Evolutionary conservation across 2,329 filamentous ascomycete species (phyloP), one percentile per base, ranked within the genome.

Genomic region (Shiraia sp.): DNA sequence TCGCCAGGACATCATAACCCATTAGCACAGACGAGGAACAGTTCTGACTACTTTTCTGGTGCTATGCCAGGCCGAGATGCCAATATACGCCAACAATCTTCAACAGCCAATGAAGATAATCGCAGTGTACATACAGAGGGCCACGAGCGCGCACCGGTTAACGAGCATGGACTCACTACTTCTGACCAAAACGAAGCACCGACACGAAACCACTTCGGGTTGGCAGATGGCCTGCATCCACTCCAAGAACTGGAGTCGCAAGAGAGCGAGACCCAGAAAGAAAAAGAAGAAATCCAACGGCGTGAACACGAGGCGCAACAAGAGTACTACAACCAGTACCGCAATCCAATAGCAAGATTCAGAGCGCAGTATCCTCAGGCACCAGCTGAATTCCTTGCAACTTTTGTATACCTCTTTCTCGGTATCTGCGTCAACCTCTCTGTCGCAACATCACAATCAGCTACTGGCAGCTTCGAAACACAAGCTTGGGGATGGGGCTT

Each of bases 351-450:
- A 74, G 78, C 77, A 71, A 75, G 23, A 66, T 75, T 80, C 16
- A 72, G 79, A 15, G 75, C 75, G 0, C 70, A 74, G 25, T 74
- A 79, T 51, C 72, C 77, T 9, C 78, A 81, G 53, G 75, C 76
- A 19, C 65, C 80, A 2, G 78, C 78, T 1, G 79, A 82, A 48
- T 70, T 76, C 2, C 69, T 82, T 7, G 77, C 72, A 3, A 64
- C 62, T 0, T 61, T 57, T 5, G 42, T 64, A 8, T 62, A 63
- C 32, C 41, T 65, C 1, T 56, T 66, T 6, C 69, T 80, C 15
- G 79, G 78, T 5, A 74, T 81, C 45, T 75, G 70, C 34, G 72
- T 73, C 10, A 75, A 79, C 40, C 63, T 79, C 1, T 70, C 71
- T 1, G 71, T 77, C 22, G 73, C 73, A 2, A 77, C 75, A 23